Conservation (phyloP, 331 rosid species). For the Quercus lobata region DNA sequence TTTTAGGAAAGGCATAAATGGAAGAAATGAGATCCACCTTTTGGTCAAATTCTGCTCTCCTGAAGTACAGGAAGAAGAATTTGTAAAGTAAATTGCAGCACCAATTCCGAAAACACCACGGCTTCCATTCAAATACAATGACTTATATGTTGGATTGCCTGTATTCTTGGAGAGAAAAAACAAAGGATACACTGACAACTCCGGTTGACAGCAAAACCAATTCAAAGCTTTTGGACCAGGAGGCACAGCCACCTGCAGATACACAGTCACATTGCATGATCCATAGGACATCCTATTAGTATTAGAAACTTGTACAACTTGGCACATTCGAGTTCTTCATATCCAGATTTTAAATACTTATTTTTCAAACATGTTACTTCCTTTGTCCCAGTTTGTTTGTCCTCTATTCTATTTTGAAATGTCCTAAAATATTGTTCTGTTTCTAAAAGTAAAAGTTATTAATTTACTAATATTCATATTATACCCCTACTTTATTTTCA, state of each 20-base stretch:
- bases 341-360: neutral
- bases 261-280: slow-evolving; percentile 14
- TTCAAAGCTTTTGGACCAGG: slow-evolving; percentile 76
- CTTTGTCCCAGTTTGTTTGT: too few species aligned
- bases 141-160: slow-evolving; percentile 44
- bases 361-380: too few species aligned
- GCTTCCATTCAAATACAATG: slow-evolving; percentile 55
- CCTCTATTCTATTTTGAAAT: too few species aligned
- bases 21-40: slow-evolving; percentile 36
- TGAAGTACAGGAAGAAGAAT: slow-evolving; percentile 20
- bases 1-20: neutral
- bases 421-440: too few species aligned
- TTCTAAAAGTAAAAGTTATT: too few species aligned
- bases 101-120: slow-evolving; percentile 83
- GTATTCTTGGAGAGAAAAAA: slow-evolving; percentile 63
- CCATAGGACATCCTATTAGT: neutral
- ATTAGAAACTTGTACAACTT: neutral
- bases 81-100: slow-evolving; percentile 56
- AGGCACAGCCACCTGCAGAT: slow-evolving; percentile 71
- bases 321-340: slow-evolving; percentile 2
- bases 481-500: too few species aligned
- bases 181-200: slow-evolving; percentile 68
- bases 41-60: slow-evolving; percentile 32
- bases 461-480: too few species aligned
- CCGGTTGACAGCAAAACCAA: slow-evolving; percentile 82